Evolutionary conservation across 2,329 filamentous ascomycete species (phyloP).

Genomic region (Scedosporium minutisporum): DNA sequence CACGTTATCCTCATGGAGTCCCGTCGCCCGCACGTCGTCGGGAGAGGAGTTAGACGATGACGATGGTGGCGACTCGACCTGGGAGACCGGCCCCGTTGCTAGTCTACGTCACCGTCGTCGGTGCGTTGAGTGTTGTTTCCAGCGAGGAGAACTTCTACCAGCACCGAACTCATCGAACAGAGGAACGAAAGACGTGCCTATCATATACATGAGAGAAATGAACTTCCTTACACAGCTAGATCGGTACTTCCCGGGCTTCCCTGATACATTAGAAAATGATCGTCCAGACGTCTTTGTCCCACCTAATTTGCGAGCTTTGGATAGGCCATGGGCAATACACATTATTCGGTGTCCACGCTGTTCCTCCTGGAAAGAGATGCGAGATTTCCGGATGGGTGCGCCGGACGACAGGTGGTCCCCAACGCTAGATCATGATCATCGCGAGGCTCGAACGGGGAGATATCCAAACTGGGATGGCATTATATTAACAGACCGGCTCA

Average conservation of each 20-base stretch:
- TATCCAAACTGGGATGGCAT: not conserved
- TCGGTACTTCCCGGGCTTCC: conserved; percentile 4
- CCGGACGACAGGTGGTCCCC: not conserved
- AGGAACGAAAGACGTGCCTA: not conserved
- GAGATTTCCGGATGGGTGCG: not conserved
- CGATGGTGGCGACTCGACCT: not conserved
- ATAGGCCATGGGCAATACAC: not conserved
- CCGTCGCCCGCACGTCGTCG: not conserved
- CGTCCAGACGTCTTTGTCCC: not conserved
- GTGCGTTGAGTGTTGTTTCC: conserved; percentile 1
- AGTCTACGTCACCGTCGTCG: not conserved
- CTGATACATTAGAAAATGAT: not conserved
- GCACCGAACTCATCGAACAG: not conserved
- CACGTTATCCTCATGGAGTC: not conserved
- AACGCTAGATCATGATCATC: no score
- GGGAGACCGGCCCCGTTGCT: not conserved
- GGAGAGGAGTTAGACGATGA: not conserved
- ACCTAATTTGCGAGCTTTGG: not conserved
- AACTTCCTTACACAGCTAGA: not conserved
- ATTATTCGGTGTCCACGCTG: conserved; percentile 3
- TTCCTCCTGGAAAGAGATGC: conserved; percentile 4
- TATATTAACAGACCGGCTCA: not conserved
- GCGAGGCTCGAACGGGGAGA: not conserved
- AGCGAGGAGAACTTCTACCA: not conserved
- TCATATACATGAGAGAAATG: not conserved